phyloP scores from a whole-genome alignment of 2,329 filamentous ascomycete species.

The Akanthomyces uredinophilus region DNA sequence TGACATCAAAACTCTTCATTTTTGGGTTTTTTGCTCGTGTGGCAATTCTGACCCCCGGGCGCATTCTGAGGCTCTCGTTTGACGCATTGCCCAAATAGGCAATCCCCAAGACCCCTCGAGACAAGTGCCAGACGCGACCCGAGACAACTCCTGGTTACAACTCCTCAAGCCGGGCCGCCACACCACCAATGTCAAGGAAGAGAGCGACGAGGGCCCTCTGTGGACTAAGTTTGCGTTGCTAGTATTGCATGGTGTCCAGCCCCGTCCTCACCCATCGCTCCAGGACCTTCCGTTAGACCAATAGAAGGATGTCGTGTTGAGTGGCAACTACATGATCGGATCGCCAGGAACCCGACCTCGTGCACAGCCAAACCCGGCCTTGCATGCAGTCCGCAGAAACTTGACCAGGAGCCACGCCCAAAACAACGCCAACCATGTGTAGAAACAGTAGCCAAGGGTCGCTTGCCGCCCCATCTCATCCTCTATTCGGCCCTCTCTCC shows the following conservation, averaged over 20 bases:
- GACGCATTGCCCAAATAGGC: slow-evolving; percentile 16
- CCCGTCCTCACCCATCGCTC: neutral
- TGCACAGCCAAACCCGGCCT: neutral
- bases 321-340: slow-evolving; percentile 6
- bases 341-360: slow-evolving; percentile 3
- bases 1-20: neutral
- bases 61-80: slow-evolving; percentile 10
- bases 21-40: neutral
- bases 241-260: neutral
- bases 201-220: neutral
- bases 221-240: neutral
- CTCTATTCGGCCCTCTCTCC: slow-evolving; percentile 19
- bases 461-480: slow-evolving; percentile 8
- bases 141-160: slow-evolving; percentile 34
- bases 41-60: neutral
- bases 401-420: neutral
- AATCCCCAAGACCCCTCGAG: slow-evolving; percentile 17
- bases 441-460: slow-evolving; percentile 3
- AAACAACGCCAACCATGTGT: neutral
- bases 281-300: neutral
- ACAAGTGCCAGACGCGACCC: slow-evolving; percentile 26
- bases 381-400: neutral
- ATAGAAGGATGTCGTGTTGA: neutral
- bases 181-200: neutral
- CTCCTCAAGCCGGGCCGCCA: neutral